Evolutionary conservation across 2,329 filamentous ascomycete species (phyloP).

Genomic region (Amauroascus niger): DNA sequence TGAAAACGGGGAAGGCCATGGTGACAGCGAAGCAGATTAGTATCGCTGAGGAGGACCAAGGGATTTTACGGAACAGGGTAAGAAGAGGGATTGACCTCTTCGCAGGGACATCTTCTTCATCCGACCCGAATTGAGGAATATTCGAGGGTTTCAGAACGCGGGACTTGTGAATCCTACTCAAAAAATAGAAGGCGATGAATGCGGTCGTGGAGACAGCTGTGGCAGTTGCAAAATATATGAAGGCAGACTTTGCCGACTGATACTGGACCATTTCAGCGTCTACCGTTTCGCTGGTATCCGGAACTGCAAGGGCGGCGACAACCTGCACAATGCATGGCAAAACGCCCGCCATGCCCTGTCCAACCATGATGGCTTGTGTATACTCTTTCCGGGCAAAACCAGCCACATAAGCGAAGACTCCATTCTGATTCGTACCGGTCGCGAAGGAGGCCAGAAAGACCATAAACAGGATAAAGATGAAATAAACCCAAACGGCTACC

Average conservation of each 20-base stretch:
- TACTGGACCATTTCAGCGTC: slow-evolving; percentile 28
- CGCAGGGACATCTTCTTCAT: slow-evolving; percentile 27
- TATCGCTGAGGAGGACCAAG: slow-evolving; percentile 65
- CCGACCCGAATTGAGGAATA: slow-evolving; percentile 35
- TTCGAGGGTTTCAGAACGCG: slow-evolving; percentile 9
- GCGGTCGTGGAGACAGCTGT: slow-evolving; percentile 62
- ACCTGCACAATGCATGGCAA: slow-evolving; percentile 83
- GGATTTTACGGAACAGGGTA: slow-evolving; percentile 64
- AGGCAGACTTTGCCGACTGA: slow-evolving; percentile 59
- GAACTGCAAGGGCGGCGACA: slow-evolving; percentile 62
- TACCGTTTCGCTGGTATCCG: slow-evolving; percentile 35
- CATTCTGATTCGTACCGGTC: slow-evolving; percentile 83
- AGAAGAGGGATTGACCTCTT: slow-evolving; percentile 50
- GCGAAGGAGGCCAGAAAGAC: slow-evolving; percentile 71
- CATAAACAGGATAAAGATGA: slow-evolving; percentile 71
- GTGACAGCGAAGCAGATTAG: slow-evolving; percentile 73
- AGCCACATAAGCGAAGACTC: slow-evolving; percentile 81
- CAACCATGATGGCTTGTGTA: slow-evolving; percentile 91
- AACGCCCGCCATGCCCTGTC: slow-evolving; percentile 85
- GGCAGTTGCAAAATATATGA: slow-evolving; percentile 84
- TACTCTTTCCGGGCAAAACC: slow-evolving; percentile 80
- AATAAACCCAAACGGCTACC: slow-evolving; percentile 57
- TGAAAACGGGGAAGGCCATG: slow-evolving; percentile 95
- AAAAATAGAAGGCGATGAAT: slow-evolving; percentile 62
- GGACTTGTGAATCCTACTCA: slow-evolving; percentile 48